Conservation (phyloP, 305 asterid genomes). For the Striga hermonthica region DNA sequence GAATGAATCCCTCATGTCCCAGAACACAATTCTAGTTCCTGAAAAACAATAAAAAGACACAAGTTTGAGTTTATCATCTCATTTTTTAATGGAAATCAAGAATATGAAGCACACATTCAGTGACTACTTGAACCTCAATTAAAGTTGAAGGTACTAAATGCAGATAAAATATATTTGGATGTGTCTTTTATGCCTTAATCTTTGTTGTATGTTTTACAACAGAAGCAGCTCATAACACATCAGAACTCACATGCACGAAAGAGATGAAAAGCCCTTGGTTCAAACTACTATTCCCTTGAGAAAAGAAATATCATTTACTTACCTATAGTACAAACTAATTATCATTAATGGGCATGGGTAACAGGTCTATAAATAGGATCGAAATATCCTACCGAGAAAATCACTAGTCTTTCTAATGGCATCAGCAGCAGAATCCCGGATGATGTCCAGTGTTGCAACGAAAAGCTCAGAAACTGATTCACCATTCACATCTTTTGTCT, state of each 20-base stretch:
- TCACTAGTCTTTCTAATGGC: constrained; percentile 66
- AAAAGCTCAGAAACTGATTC: constrained; percentile 92
- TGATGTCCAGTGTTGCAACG: constrained; percentile 89
- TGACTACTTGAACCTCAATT: constrained; percentile 21
- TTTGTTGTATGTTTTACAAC: constrained; percentile 3
- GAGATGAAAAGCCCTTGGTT: not conserved
- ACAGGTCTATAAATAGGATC: constrained; percentile 19
- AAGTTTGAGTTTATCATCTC: constrained; percentile 18
- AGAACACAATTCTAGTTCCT: constrained; percentile 89
- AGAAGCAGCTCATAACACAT: not conserved
- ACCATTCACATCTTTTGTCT: constrained; percentile 43
- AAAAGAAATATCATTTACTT: not conserved
- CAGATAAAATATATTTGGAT: not conserved
- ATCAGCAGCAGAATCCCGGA: constrained; percentile 65
- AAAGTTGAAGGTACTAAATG: not conserved
- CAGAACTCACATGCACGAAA: not conserved
- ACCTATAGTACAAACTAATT: not conserved
- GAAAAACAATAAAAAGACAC: constrained; percentile 31
- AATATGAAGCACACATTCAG: constrained; percentile 17
- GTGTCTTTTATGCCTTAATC: not conserved
- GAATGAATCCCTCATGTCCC: constrained; percentile 89
- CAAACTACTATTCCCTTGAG: constrained; percentile 1
- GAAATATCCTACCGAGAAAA: constrained; percentile 58
- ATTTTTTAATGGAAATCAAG: constrained; percentile 10
- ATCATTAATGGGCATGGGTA: constrained; percentile 11